These are phyloP conservation scores for Peniophora sp. DNA, from an alignment of 1,284 basidiomycete genomes.

Conservation along the genomic window DNA sequence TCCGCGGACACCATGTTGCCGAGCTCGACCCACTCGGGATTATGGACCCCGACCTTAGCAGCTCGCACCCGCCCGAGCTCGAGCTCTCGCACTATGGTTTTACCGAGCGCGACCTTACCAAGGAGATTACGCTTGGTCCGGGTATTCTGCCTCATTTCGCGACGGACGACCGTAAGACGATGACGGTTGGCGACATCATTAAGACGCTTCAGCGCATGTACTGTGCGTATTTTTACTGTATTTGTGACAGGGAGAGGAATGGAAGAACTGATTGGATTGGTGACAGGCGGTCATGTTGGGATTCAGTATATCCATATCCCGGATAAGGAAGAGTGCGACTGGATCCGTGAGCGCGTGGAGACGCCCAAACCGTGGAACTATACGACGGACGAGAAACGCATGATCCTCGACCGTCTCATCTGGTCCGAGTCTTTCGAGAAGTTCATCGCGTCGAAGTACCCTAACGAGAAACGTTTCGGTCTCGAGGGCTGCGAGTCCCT, in stretches of 20 bases:
- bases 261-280: not conserved
- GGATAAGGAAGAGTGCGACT: slow-evolving; percentile 98
- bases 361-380: slow-evolving; percentile 98
- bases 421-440: slow-evolving; percentile 99
- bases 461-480: slow-evolving; percentile 99
- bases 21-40: slow-evolving; percentile 95
- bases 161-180: slow-evolving; percentile 74
- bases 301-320: slow-evolving; percentile 98
- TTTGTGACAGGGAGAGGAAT: slow-evolving; percentile 2
- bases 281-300: slow-evolving; percentile 82
- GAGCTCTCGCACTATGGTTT: slow-evolving; percentile 93
- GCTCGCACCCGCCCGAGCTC: slow-evolving; percentile 76
- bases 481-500: slow-evolving; percentile 97
- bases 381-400: slow-evolving; percentile 95
- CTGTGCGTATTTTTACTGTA: slow-evolving; percentile 50
- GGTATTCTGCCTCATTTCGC: slow-evolving; percentile 96
- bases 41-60: slow-evolving; percentile 78
- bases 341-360: slow-evolving; percentile 97
- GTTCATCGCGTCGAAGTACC: slow-evolving; percentile 97
- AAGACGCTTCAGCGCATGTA: slow-evolving; percentile 91
- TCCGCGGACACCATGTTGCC: slow-evolving; percentile 95
- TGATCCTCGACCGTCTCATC: slow-evolving; percentile 97
- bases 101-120: slow-evolving; percentile 88
- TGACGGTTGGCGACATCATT: slow-evolving; percentile 92
- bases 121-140: slow-evolving; percentile 90